Evolutionary conservation across 2,329 filamentous ascomycete species (phyloP).

Genomic region (Drechslerella dactyloides): DNA sequence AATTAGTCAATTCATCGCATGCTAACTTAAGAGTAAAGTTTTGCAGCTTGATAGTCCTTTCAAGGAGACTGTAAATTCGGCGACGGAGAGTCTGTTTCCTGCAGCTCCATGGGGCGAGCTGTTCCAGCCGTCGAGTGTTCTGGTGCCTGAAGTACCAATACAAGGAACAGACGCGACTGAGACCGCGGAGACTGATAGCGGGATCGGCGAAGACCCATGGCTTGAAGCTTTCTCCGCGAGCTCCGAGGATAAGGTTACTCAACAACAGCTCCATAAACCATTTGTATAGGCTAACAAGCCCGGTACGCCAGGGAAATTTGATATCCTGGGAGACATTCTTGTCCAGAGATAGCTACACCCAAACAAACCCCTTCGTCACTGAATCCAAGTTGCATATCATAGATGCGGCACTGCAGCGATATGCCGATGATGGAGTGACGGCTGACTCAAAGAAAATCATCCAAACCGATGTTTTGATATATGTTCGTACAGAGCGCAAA

Average conservation of each 20-base stretch:
- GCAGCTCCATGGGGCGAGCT: constrained; percentile 40
- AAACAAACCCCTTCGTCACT: constrained; percentile 66
- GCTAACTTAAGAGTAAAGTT: constrained; percentile 18
- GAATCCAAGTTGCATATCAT: constrained; percentile 72
- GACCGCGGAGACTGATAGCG: constrained; percentile 30
- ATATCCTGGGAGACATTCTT: constrained; percentile 75
- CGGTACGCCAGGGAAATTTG: constrained; percentile 58
- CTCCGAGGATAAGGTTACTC: constrained; percentile 38
- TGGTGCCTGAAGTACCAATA: neutral
- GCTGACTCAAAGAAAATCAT: constrained; percentile 31
- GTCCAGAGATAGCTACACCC: constrained; percentile 58
- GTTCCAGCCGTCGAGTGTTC: constrained; percentile 22
- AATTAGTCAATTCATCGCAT: neutral
- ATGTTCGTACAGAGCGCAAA: constrained; percentile 16
- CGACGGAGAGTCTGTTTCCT: constrained; percentile 35
- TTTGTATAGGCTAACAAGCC: neutral
- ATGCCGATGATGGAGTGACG: constrained; percentile 51
- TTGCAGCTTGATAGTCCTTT: constrained; percentile 41
- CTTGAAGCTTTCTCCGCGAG: constrained; percentile 27
- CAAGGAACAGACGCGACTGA: constrained; percentile 11
- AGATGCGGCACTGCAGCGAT: constrained; percentile 66
- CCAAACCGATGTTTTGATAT: constrained; percentile 28
- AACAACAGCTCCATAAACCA: neutral
- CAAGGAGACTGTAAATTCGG: constrained; percentile 13
- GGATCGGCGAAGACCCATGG: constrained; percentile 39